phyloP scores from a whole-genome alignment of 352 stramenopile genomes.

The Halophytophthora polymorphica region DNA sequence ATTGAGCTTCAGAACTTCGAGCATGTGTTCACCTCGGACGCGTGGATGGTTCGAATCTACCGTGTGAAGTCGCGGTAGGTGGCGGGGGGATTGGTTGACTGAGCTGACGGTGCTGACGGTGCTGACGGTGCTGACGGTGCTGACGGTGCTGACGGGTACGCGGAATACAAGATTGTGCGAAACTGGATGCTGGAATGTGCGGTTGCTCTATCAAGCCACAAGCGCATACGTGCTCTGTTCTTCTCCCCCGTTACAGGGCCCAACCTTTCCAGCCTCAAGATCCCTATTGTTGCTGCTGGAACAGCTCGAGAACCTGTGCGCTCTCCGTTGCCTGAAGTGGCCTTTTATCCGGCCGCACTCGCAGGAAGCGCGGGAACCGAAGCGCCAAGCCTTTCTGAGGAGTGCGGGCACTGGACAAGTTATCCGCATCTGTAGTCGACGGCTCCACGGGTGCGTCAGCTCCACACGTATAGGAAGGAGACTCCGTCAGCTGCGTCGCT shows the following conservation, averaged over 20 bases:
- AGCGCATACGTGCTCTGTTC: too few species aligned
- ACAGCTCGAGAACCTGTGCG: slow-evolving; percentile 89
- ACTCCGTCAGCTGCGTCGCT: slow-evolving; percentile 97
- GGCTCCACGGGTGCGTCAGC: slow-evolving; percentile 5
- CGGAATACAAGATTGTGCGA: too few species aligned
- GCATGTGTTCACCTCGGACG: slow-evolving; percentile 90
- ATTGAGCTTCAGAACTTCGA: slow-evolving; percentile 86
- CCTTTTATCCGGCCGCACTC: slow-evolving; percentile 94
- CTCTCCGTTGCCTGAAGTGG: slow-evolving; percentile 93
- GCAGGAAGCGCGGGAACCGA: slow-evolving; percentile 98
- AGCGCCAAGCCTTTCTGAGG: slow-evolving; percentile 91
- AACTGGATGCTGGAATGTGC: too few species aligned
- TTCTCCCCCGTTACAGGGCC: too few species aligned
- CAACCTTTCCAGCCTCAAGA: too few species aligned
- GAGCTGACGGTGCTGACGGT: too few species aligned
- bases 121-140: too few species aligned
- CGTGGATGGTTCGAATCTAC: slow-evolving; percentile 94
- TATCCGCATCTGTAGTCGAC: slow-evolving; percentile 4
- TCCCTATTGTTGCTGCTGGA: slow-evolving; percentile 33
- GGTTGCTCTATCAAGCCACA: too few species aligned
- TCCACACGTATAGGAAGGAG: slow-evolving; percentile 92
- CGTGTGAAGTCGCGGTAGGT: slow-evolving; percentile 51
- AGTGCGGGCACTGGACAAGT: slow-evolving; percentile 1
- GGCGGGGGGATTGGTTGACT: background rate
- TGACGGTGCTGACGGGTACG: too few species aligned